Conservation (phyloP, 139 green algal genomes). For the Volvox reticuliferus region DNA sequence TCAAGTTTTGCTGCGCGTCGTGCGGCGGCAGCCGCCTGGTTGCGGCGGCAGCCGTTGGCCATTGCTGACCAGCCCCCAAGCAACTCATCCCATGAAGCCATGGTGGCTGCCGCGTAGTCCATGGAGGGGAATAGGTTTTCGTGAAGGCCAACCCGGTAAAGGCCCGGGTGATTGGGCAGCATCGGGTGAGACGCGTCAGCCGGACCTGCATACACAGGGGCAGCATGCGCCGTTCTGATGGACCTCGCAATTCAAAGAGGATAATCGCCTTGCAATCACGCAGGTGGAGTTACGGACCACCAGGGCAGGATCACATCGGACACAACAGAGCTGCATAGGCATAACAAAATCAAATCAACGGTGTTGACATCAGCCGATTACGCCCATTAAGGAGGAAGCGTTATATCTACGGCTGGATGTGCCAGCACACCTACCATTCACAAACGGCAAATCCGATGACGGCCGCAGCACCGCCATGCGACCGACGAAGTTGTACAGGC, state of each 20-base stretch:
- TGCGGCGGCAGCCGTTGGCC: neutral
- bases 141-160: constrained; percentile 76
- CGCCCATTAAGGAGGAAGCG: too few species aligned
- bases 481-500: constrained; percentile 94
- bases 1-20: neutral
- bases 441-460: constrained; percentile 56
- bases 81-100: constrained; percentile 39
- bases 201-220: neutral
- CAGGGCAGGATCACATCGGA: too few species aligned
- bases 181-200: constrained; percentile 83
- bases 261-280: too few species aligned
- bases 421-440: constrained; percentile 26
- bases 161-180: constrained; percentile 82
- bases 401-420: too few species aligned
- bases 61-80: neutral
- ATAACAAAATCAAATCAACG: too few species aligned
- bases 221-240: too few species aligned
- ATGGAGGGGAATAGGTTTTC: neutral
- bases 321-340: too few species aligned
- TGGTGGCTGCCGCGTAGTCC: constrained; percentile 21
- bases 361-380: too few species aligned
- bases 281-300: too few species aligned
- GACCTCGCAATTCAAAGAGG: too few species aligned
- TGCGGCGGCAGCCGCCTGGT: neutral
- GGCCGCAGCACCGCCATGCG: constrained; percentile 91